phyloP scores from a whole-genome alignment of 2,329 filamentous ascomycete genomes.

The Allantophomopsis lycopodina region DNA sequence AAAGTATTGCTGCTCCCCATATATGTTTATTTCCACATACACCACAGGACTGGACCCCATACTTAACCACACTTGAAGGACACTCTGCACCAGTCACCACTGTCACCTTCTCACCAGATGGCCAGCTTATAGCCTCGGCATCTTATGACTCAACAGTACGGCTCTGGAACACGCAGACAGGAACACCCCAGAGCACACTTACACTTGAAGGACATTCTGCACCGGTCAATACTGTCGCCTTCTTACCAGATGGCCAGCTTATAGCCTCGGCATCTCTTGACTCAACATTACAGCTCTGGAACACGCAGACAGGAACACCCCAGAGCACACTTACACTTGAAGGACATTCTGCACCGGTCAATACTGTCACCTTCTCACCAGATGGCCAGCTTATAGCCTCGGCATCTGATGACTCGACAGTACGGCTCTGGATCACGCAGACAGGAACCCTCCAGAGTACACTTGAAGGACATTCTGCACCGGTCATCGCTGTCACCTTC shows the following conservation, averaged over 20 bases:
- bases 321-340: no score
- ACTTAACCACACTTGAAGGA: no score
- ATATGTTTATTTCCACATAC: no score
- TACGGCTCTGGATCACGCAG: neutral
- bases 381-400: neutral
- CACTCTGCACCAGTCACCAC: no score
- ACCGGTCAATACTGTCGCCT: neutral
- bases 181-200: neutral
- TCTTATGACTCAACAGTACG: no score
- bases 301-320: no score
- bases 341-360: constrained; percentile 1
- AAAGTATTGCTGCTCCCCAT: no score
- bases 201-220: neutral
- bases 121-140: neutral
- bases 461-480: constrained; percentile 1
- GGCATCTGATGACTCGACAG: neutral
- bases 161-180: no score
- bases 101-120: neutral
- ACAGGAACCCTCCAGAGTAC: neutral
- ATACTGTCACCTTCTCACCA: neutral
- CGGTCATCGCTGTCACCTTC: neutral
- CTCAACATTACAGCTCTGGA: no score
- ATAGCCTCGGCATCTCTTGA: neutral
- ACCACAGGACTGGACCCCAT: no score
- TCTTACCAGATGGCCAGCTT: neutral